phyloP scores from a whole-genome alignment of 176 grass and related monocot species.

The Alloteropsis semialata region DNA sequence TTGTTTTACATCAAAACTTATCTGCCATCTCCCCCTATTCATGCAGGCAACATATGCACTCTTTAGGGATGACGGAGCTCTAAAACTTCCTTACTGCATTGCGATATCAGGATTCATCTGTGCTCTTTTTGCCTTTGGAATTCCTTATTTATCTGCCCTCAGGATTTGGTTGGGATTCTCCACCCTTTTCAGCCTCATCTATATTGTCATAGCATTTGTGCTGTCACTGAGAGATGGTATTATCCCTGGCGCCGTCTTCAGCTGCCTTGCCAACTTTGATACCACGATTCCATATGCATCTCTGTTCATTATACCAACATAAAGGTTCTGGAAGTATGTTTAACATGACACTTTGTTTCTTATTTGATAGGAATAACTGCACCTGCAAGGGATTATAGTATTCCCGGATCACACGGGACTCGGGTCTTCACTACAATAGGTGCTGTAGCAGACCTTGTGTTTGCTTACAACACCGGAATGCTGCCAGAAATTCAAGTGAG shows the following conservation, averaged over 20 bases:
- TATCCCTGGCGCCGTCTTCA: conserved; percentile 11
- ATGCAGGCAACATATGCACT: conserved; percentile 84
- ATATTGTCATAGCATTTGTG: conserved; percentile 74
- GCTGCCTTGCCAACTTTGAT: not conserved
- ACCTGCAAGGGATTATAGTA: conserved; percentile 70
- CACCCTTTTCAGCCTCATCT: conserved; percentile 83
- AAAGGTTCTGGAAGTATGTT: not conserved
- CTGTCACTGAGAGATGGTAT: conserved; percentile 82
- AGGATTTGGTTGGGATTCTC: conserved; percentile 95
- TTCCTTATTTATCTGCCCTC: conserved; percentile 90
- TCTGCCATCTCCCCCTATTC: conserved; percentile 19
- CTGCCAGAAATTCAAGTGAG: conserved; percentile 94
- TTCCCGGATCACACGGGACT: conserved; percentile 47
- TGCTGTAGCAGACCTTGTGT: conserved; percentile 74
- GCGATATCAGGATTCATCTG: conserved; percentile 75
- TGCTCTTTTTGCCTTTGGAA: conserved; percentile 89
- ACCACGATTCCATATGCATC: not conserved
- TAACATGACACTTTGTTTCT: conserved; percentile 21
- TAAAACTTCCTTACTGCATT: conserved; percentile 98
- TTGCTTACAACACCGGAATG: conserved; percentile 97
- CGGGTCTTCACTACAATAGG: conserved; percentile 82
- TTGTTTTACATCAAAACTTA: conserved; percentile 6
- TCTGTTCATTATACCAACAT: not conserved
- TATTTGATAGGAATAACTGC: conserved; percentile 47
- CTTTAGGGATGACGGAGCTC: conserved; percentile 60